Evolutionary conservation across 495 filamentous ascomycete species (phyloP), one percentile per base, ranked within the genome.

Genomic region (Penicillium paxilli): DNA sequence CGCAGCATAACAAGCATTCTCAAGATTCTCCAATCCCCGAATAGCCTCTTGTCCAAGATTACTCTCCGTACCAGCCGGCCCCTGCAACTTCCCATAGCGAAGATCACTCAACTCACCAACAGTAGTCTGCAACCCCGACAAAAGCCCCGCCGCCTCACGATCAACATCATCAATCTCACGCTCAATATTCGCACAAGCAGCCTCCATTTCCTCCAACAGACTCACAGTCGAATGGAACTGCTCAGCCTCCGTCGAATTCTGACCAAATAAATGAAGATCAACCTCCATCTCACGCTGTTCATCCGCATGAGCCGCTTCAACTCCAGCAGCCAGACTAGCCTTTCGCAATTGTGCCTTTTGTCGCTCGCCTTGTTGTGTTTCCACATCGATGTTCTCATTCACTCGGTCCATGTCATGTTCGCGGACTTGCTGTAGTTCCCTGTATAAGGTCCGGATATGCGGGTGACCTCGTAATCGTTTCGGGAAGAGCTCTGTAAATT

Each of bases 401-500:
- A 95, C 84, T 11, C 72, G 69, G 57, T 91, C 86, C 54, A 87
- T 81, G 35, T 88, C 75, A 38, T 84, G 79, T 51, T 86, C 83
- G 16, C 91, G 81, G 53, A 87, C 80, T 42, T 83, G 78, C 59
- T 92, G 87, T 11, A 95, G 75, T 68, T 93, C 88, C 10, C 87
- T 82, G 60, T 94, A 96, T n/a, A 96, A 74, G 4, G 77, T 74
- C 51, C 81, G 81, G 52, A 95, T 81, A 53, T 89, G 86, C 0
- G 90, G 86, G 37, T 89, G 87, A 28, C 79, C 74, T 48, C 85
- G 87, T 51, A 87, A 76, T 4, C 82, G 70, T 40, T 77, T 82
- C 2, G 91, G 91, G 56, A 96, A 94, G 32, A 94, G 74, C 23
- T 85, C 79, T 24, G 82, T 83, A 73, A 95, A 95, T 56, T 90